Evolutionary conservation across 140 eudicot genomes (phyloP).

Genomic region (Cichorium intybus): DNA sequence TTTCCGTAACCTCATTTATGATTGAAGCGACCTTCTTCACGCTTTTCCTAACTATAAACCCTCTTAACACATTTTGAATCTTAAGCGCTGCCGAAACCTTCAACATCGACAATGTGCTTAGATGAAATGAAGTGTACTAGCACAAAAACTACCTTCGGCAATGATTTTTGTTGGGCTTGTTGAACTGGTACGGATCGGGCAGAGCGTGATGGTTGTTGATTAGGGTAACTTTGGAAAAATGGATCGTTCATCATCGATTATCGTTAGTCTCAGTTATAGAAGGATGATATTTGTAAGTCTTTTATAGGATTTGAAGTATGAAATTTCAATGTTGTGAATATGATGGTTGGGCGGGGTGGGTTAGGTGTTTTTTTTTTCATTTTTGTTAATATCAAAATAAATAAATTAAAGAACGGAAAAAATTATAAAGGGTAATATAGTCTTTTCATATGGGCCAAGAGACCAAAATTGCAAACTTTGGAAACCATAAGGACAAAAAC

Average conservation of each 20-base stretch:
- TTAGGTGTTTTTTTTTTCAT: too few relatives aligned
- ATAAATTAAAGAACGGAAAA: too few relatives aligned
- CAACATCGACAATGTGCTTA: neutral
- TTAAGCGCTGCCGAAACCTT: constrained; percentile 34
- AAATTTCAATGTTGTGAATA: neutral
- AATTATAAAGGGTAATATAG: too few relatives aligned
- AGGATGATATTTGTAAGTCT: neutral
- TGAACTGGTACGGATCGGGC: too few relatives aligned
- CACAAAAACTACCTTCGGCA: constrained; percentile 26
- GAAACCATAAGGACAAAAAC: too few relatives aligned
- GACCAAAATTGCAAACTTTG: too few relatives aligned
- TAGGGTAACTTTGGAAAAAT: neutral
- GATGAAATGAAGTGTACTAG: constrained; percentile 45
- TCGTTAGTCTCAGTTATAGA: neutral
- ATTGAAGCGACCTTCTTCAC: constrained; percentile 41
- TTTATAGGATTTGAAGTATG: neutral
- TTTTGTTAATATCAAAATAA: too few relatives aligned
- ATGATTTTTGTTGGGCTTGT: neutral
- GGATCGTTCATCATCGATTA: constrained; percentile 10
- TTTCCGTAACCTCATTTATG: constrained; percentile 30
- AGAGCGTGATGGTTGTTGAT: constrained; percentile 8
- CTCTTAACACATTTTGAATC: constrained; percentile 60
- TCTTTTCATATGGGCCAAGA: too few relatives aligned
- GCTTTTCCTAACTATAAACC: constrained; percentile 49
- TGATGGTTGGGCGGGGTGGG: too few relatives aligned